Percentiles rank a stretch among this genome's conserved stretches.
phyloP scores from a whole-genome alignment of 75 land plant genomes.

The Azolla pinnata region DNA sequence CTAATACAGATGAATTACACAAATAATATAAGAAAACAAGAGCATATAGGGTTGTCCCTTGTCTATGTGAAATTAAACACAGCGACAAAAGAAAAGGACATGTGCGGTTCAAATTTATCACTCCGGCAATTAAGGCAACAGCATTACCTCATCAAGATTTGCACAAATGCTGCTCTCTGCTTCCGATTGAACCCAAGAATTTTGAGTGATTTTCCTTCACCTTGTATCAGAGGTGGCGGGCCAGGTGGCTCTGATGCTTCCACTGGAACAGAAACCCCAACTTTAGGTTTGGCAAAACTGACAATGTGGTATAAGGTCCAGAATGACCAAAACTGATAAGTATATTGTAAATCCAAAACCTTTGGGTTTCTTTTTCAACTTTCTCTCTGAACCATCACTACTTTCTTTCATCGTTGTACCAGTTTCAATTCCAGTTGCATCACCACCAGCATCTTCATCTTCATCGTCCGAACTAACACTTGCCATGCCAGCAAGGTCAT shows the following conservation, averaged over 20 bases:
- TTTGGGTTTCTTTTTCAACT: conserved; percentile 40
- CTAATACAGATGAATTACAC: no score
- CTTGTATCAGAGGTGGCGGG: conserved; percentile 86
- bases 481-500: conserved; percentile 79
- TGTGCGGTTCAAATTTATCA: no score
- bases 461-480: conserved; percentile 84
- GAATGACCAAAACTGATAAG: no score
- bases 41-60: no score
- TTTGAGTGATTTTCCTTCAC: conserved; percentile 76
- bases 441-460: conserved; percentile 61
- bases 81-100: no score
- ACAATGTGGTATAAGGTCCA: no score
- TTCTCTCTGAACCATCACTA: conserved; percentile 19
- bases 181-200: conserved; percentile 80
- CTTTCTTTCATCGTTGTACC: conserved; percentile 15
- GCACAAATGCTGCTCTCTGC: conserved; percentile 77
- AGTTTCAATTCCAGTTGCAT: conserved; percentile 46
- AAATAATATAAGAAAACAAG: no score
- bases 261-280: conserved; percentile 10
- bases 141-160: conserved; percentile 96
- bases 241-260: conserved; percentile 46
- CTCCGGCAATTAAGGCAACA: no score
- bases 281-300: no score
- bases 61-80: no score
- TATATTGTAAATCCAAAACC: no score